Evolutionary conservation across 805 yeast species (phyloP), one percentile per base, ranked within the genome.

Genomic region (Diddensiella santjacobensis): DNA sequence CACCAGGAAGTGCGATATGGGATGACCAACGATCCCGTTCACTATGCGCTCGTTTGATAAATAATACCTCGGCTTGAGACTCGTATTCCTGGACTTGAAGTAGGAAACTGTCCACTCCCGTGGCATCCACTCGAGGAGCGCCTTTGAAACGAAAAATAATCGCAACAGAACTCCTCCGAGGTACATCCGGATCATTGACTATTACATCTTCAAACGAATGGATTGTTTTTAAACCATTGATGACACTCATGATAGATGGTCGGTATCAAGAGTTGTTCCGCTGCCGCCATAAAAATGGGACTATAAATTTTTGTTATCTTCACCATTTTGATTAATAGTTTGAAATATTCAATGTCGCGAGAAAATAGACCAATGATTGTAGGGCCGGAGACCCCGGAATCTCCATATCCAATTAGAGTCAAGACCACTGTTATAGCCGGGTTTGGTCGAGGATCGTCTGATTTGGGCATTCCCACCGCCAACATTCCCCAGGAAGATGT

Each of bases 401-500:
- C 53, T 15, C 75, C 75, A 22, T 71, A 55, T 46, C 75, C 75
- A 3, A 54, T 51, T 39, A 65, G 39, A 6, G 58, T 67, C 3
- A 48, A 55, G 13, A 59, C 70, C n/a, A 48, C 53, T 10, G 80
- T 86, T 3, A 73, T 81, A 31, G 71, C 90, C 24, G 99, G 99
- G 0, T 93, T 87, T 67, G 99, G 99, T 3, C 76, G 99, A 47
- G 99, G 99, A 0, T 87, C 97, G 0, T 66, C 93, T 0, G 96
- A 88, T 57, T 73, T 93, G 37, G 98, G 98, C 0, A 84, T 89
- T 39, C 99, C 99, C 2, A 93, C 99, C 0, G 98, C 97, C 4
- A 91, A 91, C 60, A 78, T 91, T 3, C 84, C 87, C 1, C 77
- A 86, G 2, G 71, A 70, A 2, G 68, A 72, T 31, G 69, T 77